Percentiles rank a stretch among this genome's conserved stretches.
These are phyloP conservation scores for Eimeria tenella DNA, from an alignment of 169 alveolate species.

Conservation along the genomic window DNA sequence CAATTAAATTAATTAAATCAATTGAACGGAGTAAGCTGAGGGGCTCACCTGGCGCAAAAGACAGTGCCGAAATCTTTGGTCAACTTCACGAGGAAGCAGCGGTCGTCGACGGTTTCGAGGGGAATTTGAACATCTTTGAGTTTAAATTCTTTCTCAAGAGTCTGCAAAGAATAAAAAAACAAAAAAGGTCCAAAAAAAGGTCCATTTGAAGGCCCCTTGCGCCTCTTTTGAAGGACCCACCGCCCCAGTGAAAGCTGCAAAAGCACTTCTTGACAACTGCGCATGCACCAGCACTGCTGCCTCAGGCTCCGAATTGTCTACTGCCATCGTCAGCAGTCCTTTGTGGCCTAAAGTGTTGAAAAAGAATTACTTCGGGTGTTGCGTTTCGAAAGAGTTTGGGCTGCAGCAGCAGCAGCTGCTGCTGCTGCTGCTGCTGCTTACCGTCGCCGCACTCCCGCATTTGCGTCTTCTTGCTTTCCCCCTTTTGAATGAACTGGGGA, in stretches of 20 bases:
- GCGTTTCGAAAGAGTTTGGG: neutral
- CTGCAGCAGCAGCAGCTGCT: neutral
- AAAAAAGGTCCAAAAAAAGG: too few relatives aligned
- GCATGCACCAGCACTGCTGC: conserved; percentile 64
- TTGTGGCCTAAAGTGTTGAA: neutral
- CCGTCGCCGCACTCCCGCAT: conserved; percentile 74
- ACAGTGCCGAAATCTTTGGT: conserved; percentile 25
- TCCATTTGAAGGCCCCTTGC: too few relatives aligned
- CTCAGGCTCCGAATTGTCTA: conserved; percentile 61
- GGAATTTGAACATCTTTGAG: conserved; percentile 57
- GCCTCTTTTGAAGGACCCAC: neutral
- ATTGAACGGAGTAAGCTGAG: neutral
- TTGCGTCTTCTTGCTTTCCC: conserved; percentile 1
- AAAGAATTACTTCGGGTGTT: neutral
- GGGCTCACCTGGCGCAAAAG: conserved; percentile 60
- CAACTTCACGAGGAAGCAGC: conserved; percentile 30
- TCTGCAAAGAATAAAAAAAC: neutral
- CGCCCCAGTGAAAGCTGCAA: conserved; percentile 43
- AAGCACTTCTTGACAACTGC: conserved; percentile 2
- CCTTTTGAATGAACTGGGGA: neutral
- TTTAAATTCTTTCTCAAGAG: conserved; percentile 27
- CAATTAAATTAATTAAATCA: neutral
- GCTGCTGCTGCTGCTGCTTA: neutral
- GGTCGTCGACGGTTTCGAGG: conserved; percentile 66
- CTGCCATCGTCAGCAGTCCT: conserved; percentile 66